Base-by-base conservation (phyloP, 441 rosid genomes). In the Metrosideros polymorpha region DNA sequence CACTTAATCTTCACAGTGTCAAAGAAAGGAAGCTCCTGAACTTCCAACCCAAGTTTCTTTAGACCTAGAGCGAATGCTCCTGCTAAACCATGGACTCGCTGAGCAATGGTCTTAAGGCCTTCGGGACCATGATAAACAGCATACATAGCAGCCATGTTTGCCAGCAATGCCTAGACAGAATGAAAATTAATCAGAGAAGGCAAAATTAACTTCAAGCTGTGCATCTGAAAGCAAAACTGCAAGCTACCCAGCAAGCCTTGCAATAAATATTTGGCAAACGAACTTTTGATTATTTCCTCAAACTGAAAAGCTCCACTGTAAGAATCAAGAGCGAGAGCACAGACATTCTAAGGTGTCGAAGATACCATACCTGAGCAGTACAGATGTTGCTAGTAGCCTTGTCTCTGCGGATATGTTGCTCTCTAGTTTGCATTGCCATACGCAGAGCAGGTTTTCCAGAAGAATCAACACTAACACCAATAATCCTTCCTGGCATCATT, bases 1-100 rank as follows among this genome's bases (percentile, higher is more conserved):
- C 94, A 92, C 91, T 92, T 95, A 82, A 97, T 89, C 92, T 95
- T 94, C 84, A 91, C 94, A 35, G 97, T 94, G 93, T 97, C 99
- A 82, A 97, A 97, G 92, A 93, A 94, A 82, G 97, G 95, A 89
- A 92, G 91, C 52, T 88, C 93, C 89, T 95, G 98, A 30, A 98
- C 98, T 94, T 95, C 96, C 53, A 87, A 94, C 63, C 98, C 98
- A 12, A 98, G 98, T 90, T 98, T 94, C 91, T 92, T 98, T 90
- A 98, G 89, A 57, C 99, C 99, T 83, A 92, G 88, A 19, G 98
- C 91, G 71, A 98, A 92, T 84, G 91, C 89, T 76, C 98, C 98
- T 43, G 99, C 99, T 87, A 98, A 96, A 88, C 99, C 99, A 90
- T 94, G 96, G 51, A 93, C 98, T 82, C 98, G 91, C 85, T 94